Evolutionary conservation across 306 rosid species (phyloP).

Genomic region (Vicia sativa): DNA sequence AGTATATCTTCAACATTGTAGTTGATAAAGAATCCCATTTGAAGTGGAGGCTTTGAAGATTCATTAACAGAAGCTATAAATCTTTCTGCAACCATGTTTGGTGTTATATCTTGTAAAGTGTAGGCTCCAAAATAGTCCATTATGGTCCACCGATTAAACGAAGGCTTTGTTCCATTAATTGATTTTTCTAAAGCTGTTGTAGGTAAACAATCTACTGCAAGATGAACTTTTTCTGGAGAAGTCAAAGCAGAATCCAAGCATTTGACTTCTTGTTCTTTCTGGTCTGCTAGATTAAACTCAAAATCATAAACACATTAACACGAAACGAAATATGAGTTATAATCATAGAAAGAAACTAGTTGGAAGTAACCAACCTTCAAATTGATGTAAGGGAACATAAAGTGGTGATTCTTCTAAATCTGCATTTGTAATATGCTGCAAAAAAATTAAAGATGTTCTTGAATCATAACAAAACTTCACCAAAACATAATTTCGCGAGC

Average conservation of each 20-base stretch:
- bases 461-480: neutral
- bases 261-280: constrained; percentile 59
- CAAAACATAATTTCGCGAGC: neutral
- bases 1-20: constrained; percentile 62
- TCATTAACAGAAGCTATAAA: constrained; percentile 61
- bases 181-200: constrained; percentile 24
- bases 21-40: constrained; percentile 82
- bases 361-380: constrained; percentile 58
- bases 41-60: constrained; percentile 55
- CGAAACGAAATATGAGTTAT: constrained; percentile 5
- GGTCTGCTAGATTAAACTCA: constrained; percentile 51
- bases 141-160: constrained; percentile 73
- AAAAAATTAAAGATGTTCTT: neutral
- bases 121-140: constrained; percentile 76
- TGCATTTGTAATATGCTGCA: constrained; percentile 82
- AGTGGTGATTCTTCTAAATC: constrained; percentile 74
- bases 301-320: neutral
- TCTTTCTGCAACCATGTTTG: constrained; percentile 70
- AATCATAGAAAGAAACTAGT: neutral
- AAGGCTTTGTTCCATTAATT: constrained; percentile 32
- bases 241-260: constrained; percentile 51
- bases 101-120: constrained; percentile 60
- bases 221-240: constrained; percentile 65
- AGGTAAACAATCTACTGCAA: constrained; percentile 65
- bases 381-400: constrained; percentile 68